Conservation (phyloP, 2,329 filamentous ascomycete species). For the Fusarium anguioides region DNA sequence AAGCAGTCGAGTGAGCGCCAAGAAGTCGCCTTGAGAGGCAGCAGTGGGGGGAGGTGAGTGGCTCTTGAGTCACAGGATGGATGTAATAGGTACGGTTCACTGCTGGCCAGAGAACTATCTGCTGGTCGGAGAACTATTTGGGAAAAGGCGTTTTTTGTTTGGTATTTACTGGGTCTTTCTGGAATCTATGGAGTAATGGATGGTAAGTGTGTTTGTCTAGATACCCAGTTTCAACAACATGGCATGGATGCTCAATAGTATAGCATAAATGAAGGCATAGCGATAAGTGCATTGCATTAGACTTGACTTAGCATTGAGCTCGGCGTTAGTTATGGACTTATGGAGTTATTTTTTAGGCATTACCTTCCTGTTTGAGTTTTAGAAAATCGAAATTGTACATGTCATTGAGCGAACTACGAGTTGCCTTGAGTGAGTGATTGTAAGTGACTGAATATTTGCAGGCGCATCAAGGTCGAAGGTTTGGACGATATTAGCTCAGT, state of each 20-base stretch:
- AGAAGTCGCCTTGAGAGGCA: constrained; percentile 12
- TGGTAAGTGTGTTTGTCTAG: background rate
- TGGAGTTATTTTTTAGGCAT: background rate
- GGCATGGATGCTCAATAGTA: too few species aligned
- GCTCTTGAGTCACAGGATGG: background rate
- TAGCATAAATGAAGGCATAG: constrained; percentile 16
- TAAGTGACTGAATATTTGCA: background rate
- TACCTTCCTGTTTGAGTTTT: constrained; percentile 9
- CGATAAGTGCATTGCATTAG: constrained; percentile 23
- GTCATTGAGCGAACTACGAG: background rate
- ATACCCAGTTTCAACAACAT: constrained; percentile 15
- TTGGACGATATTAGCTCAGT: background rate
- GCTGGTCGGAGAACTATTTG: constrained; percentile 10
- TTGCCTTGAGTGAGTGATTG: background rate
- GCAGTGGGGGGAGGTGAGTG: background rate
- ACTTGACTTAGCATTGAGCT: constrained; percentile 6
- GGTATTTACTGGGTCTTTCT: background rate
- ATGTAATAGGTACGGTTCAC: constrained; percentile 1
- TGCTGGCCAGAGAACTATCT: constrained; percentile 16
- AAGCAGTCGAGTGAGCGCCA: constrained; percentile 8
- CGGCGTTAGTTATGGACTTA: background rate
- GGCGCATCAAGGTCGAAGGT: background rate
- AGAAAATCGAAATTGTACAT: background rate
- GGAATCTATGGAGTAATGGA: background rate
- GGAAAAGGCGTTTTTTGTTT: constrained; percentile 14